A percentile compares a stretch with the other conserved stretches of the same genome.
Evolutionary conservation across 805 yeast species (phyloP).

Genomic region (Starmerella stellata): DNA sequence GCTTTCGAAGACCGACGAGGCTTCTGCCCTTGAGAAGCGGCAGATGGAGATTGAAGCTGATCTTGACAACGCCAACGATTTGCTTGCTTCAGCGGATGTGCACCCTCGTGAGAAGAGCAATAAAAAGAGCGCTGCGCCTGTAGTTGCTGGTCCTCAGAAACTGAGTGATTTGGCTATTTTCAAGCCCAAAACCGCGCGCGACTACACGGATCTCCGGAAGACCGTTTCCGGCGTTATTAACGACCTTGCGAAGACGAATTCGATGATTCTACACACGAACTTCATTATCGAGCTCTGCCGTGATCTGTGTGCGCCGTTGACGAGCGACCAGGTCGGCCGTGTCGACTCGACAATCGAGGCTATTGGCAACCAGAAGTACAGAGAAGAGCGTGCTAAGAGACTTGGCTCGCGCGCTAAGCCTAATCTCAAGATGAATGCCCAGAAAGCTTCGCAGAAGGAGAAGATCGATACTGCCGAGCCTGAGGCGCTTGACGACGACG

Average conservation of each 20-base stretch:
- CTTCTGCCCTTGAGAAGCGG: slow-evolving; percentile 56
- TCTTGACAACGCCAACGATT: slow-evolving; percentile 78
- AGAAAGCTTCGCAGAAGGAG: slow-evolving; percentile 38
- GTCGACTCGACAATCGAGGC: slow-evolving; percentile 72
- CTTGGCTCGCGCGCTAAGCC: slow-evolving; percentile 87
- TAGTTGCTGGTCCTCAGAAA: slow-evolving; percentile 22
- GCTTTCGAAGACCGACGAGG: slow-evolving; percentile 32
- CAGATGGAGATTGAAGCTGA: slow-evolving; percentile 73
- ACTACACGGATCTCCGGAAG: slow-evolving; percentile 60
- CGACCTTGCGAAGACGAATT: slow-evolving; percentile 37
- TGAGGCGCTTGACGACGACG: slow-evolving; percentile 29
- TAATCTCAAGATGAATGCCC: slow-evolving; percentile 49
- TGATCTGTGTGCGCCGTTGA: slow-evolving; percentile 65
- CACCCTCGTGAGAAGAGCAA: slow-evolving; percentile 19
- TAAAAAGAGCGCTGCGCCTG: slow-evolving; percentile 26
- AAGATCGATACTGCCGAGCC: slow-evolving; percentile 27
- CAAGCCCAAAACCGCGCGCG: slow-evolving; percentile 62
- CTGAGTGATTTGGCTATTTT: slow-evolving; percentile 41
- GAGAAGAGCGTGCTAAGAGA: slow-evolving; percentile 77
- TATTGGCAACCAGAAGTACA: slow-evolving; percentile 64
- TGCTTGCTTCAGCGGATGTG: slow-evolving; percentile 50
- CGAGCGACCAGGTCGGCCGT: slow-evolving; percentile 67
- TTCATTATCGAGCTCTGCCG: slow-evolving; percentile 73
- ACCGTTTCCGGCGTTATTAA: slow-evolving; percentile 45
- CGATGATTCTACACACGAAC: slow-evolving; percentile 49